Conservation (phyloP, 495 filamentous ascomycete species). For the Penicillium dipodomyicola region DNA sequence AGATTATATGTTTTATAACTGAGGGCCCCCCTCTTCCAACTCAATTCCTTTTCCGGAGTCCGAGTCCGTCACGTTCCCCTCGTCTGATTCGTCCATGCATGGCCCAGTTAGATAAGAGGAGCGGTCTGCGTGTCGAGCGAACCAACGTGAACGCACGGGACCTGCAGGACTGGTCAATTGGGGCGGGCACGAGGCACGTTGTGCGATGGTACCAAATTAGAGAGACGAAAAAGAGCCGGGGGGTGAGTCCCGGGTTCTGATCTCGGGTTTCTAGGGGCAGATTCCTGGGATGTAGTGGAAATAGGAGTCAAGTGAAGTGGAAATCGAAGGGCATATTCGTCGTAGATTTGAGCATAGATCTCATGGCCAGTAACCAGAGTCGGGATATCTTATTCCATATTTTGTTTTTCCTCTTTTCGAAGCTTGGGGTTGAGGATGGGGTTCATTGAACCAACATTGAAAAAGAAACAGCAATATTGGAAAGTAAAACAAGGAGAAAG, state of each 20-base stretch:
- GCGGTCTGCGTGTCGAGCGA: slow-evolving; percentile 7
- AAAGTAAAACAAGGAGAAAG: slow-evolving; percentile 4
- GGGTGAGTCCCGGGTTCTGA: neutral
- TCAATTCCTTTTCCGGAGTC: neutral
- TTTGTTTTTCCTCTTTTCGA: slow-evolving; percentile 8
- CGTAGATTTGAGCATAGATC: slow-evolving; percentile 6
- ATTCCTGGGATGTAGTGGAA: neutral
- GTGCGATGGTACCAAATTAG: neutral
- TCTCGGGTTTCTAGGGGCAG: neutral
- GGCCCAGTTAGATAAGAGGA: neutral
- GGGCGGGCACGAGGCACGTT: neutral
- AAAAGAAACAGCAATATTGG: slow-evolving; percentile 5
- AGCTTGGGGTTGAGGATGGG: neutral
- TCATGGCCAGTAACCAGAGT: slow-evolving; percentile 10
- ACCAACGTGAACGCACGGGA: slow-evolving; percentile 3
- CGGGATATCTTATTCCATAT: slow-evolving; percentile 16
- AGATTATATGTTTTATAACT: neutral
- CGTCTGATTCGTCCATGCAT: slow-evolving; percentile 1
- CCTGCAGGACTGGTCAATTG: slow-evolving; percentile 5
- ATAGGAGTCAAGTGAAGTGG: no score
- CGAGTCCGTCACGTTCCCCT: neutral
- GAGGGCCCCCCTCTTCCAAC: neutral
- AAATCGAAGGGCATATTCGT: neutral
- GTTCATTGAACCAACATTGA: neutral
- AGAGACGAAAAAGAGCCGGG: neutral